A percentile compares a stretch with the other conserved stretches of the same genome.
phyloP scores from a whole-genome alignment of 768 basidiomycete genomes.

The Mycena indigotica region DNA sequence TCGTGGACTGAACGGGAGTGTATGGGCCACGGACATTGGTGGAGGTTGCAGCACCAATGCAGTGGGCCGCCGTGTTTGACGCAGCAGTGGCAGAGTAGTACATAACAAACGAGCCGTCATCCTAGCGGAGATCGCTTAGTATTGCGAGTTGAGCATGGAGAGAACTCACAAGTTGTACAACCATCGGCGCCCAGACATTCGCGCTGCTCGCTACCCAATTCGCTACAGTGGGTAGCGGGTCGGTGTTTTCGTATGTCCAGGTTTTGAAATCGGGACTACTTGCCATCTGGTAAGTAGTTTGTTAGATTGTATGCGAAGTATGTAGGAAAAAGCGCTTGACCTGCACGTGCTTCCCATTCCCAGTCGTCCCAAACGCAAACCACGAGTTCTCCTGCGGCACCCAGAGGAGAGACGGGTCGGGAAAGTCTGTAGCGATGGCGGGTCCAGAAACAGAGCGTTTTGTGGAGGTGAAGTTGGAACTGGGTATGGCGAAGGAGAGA shows the following conservation, averaged over 20 bases:
- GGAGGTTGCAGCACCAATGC: constrained; percentile 32
- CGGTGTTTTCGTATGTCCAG: constrained; percentile 18
- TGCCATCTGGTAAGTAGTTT: neutral
- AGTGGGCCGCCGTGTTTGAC: constrained; percentile 21
- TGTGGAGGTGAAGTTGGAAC: neutral
- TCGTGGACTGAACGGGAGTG: constrained; percentile 24
- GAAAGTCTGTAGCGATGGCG: constrained; percentile 12
- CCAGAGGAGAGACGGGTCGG: constrained; percentile 19
- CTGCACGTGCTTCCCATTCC: constrained; percentile 6
- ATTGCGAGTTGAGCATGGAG: neutral
- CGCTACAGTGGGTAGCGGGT: constrained; percentile 22
- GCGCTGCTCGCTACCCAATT: constrained; percentile 13
- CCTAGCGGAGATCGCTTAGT: neutral
- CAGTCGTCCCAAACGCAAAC: constrained; percentile 11
- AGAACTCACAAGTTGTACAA: constrained; percentile 17
- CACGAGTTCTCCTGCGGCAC: constrained; percentile 11
- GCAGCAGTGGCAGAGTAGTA: constrained; percentile 20
- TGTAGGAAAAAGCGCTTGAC: neutral
- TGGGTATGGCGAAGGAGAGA: neutral
- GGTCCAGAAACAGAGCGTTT: constrained; percentile 5
- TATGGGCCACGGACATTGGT: constrained; percentile 29
- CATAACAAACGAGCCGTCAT: constrained; percentile 21
- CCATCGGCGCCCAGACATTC: constrained; percentile 27
- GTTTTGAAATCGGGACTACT: constrained; percentile 17
- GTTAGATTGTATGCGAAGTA: neutral